Evolutionary conservation across 768 basidiomycete species (phyloP).

Genomic region (Serendipita sp.): DNA sequence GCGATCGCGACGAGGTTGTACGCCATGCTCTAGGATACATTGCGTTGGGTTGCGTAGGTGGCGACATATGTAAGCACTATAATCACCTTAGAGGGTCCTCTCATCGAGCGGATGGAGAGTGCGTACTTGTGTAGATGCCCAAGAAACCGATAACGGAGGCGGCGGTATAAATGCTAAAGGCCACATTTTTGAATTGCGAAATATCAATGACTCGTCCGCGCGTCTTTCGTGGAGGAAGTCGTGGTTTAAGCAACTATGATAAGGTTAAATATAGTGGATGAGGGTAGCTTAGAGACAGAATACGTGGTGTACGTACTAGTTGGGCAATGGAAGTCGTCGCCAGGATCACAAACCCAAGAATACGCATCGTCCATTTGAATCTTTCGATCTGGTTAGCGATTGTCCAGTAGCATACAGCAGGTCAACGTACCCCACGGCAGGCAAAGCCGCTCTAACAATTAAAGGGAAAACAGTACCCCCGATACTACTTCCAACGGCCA

Average conservation of each 20-base stretch:
- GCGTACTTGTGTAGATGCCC: constrained; percentile 15
- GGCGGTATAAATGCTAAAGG: constrained; percentile 13
- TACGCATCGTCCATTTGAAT: constrained; percentile 14
- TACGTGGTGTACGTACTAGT: constrained; percentile 11
- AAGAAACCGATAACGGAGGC: constrained; percentile 13
- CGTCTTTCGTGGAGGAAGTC: constrained; percentile 5
- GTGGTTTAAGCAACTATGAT: constrained; percentile 11
- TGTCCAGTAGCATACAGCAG: background rate
- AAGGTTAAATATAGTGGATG: background rate
- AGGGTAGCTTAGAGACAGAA: background rate
- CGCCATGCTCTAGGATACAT: constrained; percentile 1
- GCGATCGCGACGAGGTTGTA: constrained; percentile 15
- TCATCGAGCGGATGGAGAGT: constrained; percentile 7
- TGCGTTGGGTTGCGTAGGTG: constrained; percentile 2
- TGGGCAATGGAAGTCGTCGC: constrained; percentile 14
- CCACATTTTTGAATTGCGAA: constrained; percentile 12
- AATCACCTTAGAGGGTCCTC: constrained; percentile 8
- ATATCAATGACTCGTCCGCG: constrained; percentile 8
- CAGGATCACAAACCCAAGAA: constrained; percentile 13
- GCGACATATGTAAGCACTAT: constrained; percentile 14
- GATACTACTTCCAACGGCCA: constrained; percentile 13
- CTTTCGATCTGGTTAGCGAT: background rate
- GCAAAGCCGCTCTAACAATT: constrained; percentile 12
- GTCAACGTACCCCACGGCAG: constrained; percentile 9
- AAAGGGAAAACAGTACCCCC: constrained; percentile 20